Evolutionary conservation across 805 yeast genomes (phyloP).

Genomic region (Saccharomycopsis oosterbeekiorum): DNA sequence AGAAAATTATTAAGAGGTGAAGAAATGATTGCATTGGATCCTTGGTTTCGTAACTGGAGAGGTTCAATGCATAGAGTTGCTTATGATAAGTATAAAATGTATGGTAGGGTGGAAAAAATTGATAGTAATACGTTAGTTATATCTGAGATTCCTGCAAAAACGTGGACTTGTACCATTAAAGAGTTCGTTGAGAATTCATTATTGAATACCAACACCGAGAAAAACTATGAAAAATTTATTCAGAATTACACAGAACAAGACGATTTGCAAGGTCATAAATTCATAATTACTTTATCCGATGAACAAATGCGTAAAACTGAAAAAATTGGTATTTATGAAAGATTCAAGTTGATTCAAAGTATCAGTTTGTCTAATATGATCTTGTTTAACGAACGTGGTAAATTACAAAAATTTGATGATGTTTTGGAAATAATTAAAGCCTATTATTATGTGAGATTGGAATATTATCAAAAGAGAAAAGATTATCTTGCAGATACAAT

Average conservation of each 20-base stretch:
- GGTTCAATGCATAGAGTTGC: conserved; percentile 63
- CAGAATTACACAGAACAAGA: conserved; percentile 57
- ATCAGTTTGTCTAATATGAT: conserved; percentile 83
- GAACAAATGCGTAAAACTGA: conserved; percentile 80
- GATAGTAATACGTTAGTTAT: conserved; percentile 78
- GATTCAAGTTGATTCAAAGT: conserved; percentile 66
- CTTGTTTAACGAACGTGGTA: conserved; percentile 84
- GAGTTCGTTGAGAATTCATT: conserved; percentile 44
- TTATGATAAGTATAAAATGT: conserved; percentile 61
- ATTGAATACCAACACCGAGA: conserved; percentile 52
- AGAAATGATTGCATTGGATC: conserved; percentile 61
- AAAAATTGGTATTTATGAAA: conserved; percentile 67
- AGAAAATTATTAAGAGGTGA: conserved; percentile 65
- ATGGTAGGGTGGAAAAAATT: conserved; percentile 71
- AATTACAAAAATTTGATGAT: conserved; percentile 70
- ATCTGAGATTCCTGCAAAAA: conserved; percentile 83
- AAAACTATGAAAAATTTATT: conserved; percentile 25
- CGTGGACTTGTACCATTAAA: conserved; percentile 89
- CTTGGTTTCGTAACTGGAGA: conserved; percentile 96
- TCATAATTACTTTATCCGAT: conserved; percentile 60
- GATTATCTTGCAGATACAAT: conserved; percentile 62
- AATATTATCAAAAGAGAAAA: conserved; percentile 84
- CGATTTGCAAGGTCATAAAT: conserved; percentile 58
- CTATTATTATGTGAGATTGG: conserved; percentile 78
- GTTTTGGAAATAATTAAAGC: conserved; percentile 74